Evolutionary conservation across 352 stramenopile species (phyloP).

Genomic region (Elongisporangium prolatum): DNA sequence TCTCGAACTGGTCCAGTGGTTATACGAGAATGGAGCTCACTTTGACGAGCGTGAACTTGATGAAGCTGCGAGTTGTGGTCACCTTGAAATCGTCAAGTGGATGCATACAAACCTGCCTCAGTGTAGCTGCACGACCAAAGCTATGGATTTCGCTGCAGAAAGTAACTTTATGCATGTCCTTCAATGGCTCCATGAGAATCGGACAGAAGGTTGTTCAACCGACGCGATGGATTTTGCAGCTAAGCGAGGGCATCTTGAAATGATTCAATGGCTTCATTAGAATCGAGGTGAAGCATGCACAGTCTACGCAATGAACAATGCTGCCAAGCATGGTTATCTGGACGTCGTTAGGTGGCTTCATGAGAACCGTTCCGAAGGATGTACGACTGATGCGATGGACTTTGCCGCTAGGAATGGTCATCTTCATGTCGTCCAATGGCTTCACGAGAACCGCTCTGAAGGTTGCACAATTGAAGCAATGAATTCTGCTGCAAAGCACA

Average conservation of each 20-base stretch:
- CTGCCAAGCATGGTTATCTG: conserved; percentile 26
- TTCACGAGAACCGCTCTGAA: conserved; percentile 28
- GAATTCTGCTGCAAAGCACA: conserved; percentile 31
- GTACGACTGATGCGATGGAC: conserved; percentile 37
- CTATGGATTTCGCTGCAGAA: conserved; percentile 34
- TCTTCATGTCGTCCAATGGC: conserved; percentile 32
- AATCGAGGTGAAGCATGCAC: conserved; percentile 31
- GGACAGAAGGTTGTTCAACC: conserved; percentile 30
- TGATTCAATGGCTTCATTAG: conserved; percentile 41
- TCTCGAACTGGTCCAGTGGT: conserved; percentile 30
- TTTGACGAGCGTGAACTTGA: conserved; percentile 27
- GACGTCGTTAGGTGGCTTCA: conserved; percentile 32
- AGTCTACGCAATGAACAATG: conserved; percentile 32
- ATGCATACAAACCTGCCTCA: conserved; percentile 20
- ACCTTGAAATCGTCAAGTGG: conserved; percentile 34
- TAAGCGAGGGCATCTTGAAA: conserved; percentile 32
- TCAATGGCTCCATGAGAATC: conserved; percentile 37
- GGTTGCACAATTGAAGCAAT: conserved; percentile 37
- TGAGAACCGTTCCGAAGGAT: conserved; percentile 27
- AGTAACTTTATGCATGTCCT: conserved; percentile 33
- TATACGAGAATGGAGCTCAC: conserved; percentile 14
- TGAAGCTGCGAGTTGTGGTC: conserved; percentile 23
- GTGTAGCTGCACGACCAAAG: conserved; percentile 28
- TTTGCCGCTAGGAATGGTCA: conserved; percentile 37
- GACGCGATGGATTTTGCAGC: conserved; percentile 57